Percentiles rank a stretch among this genome's conserved stretches.
Evolutionary conservation across 441 rosid species (phyloP).

Genomic region (Theobroma grandiflorum): DNA sequence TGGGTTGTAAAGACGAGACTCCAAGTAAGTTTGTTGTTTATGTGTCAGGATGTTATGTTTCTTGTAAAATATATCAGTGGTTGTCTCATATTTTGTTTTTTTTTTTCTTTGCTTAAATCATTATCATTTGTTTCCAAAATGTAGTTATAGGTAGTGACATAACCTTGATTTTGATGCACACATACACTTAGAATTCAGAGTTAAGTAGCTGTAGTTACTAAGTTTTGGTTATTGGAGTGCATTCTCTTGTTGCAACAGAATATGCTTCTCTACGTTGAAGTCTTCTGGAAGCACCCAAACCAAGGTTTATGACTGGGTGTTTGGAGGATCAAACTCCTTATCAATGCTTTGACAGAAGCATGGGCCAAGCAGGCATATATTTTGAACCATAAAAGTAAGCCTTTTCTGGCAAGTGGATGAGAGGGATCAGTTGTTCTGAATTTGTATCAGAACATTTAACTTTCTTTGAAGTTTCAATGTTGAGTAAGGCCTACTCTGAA

Average conservation of each 20-base stretch:
- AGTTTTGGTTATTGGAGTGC: constrained; percentile 18
- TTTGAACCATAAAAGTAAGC: constrained; percentile 16
- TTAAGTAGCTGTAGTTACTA: neutral
- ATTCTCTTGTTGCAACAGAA: constrained; percentile 22
- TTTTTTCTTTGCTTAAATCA: constrained; percentile 4
- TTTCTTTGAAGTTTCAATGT: neutral
- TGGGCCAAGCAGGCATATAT: constrained; percentile 14
- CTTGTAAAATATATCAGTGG: neutral
- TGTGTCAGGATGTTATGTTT: neutral
- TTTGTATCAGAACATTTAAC: neutral
- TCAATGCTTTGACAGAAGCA: constrained; percentile 18
- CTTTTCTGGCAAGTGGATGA: constrained; percentile 7
- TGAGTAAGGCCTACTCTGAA: neutral
- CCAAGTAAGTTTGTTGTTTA: constrained; percentile 60
- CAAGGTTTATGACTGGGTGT: constrained; percentile 15
- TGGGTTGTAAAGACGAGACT: constrained; percentile 99
- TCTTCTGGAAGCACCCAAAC: constrained; percentile 12
- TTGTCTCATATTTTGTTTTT: neutral
- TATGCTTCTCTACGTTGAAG: neutral
- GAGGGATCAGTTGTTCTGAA: neutral
- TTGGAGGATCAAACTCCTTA: constrained; percentile 25
- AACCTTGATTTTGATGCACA: neutral
- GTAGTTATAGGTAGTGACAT: neutral
- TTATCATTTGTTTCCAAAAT: neutral
- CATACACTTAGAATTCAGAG: neutral